A percentile compares a stretch with the other conserved stretches of the same genome.
phyloP scores from a whole-genome alignment of 768 basidiomycete species.

The Trichaptum fuscoviolaceum region DNA sequence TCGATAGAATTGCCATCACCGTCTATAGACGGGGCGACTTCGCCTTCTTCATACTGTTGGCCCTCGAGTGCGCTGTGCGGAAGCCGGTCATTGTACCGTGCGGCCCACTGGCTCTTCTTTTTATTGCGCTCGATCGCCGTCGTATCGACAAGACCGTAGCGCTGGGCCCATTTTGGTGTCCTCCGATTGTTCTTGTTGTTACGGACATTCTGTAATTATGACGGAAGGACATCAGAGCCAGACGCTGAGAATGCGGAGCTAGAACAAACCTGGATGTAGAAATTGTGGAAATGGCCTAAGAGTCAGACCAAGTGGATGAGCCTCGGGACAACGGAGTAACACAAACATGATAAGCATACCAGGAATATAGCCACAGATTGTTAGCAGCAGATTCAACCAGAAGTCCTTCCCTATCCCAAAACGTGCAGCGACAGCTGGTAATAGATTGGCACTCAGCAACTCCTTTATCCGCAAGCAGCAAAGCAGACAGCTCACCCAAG shows the following conservation, averaged over 20 bases:
- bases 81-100: conserved; percentile 78
- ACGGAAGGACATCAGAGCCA: conserved; percentile 6
- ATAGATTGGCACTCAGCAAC: conserved; percentile 9
- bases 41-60: conserved; percentile 75
- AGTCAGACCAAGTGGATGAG: conserved; percentile 7
- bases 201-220: conserved; percentile 68
- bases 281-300: conserved; percentile 85
- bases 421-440: conserved; percentile 81
- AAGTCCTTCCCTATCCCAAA: conserved; percentile 92
- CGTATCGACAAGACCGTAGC: conserved; percentile 84
- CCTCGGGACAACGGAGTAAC: neutral
- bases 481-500: conserved; percentile 51
- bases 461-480: neutral
- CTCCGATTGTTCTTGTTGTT: conserved; percentile 91
- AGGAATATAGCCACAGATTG: conserved; percentile 89
- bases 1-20: conserved; percentile 24
- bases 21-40: conserved; percentile 31
- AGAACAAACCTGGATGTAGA: conserved; percentile 73
- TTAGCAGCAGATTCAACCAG: conserved; percentile 83
- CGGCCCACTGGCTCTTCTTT: conserved; percentile 82
- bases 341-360: conserved; percentile 37
- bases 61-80: conserved; percentile 64
- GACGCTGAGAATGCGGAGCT: conserved; percentile 6
- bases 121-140: conserved; percentile 72
- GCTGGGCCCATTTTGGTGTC: conserved; percentile 94